These are phyloP conservation scores for Yamadazyma mexicana DNA, from an alignment of 1,139 yeast genomes.

Conservation along the genomic window DNA sequence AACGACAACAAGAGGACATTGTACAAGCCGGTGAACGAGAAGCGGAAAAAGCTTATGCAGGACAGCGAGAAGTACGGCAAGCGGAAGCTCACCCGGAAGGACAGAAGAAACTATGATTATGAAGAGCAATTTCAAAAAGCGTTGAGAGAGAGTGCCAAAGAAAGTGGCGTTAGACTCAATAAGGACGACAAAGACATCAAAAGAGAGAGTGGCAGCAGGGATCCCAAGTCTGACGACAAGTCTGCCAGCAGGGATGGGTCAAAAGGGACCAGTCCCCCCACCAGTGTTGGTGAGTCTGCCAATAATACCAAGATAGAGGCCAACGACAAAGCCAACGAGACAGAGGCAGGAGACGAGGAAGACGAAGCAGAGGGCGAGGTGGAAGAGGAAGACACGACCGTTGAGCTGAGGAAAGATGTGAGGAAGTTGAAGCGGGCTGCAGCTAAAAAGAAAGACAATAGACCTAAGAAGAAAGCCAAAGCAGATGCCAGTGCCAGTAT, in stretches of 20 bases:
- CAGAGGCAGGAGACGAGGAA: constrained; percentile 12
- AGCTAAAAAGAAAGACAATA: constrained; percentile 16
- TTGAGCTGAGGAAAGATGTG: constrained; percentile 14
- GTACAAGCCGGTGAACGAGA: constrained; percentile 49
- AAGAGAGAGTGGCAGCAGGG: constrained; percentile 7
- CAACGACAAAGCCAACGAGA: constrained; percentile 9
- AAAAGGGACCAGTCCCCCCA: not conserved
- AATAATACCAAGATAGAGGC: too few relatives aligned
- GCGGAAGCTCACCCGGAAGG: constrained; percentile 27
- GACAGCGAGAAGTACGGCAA: constrained; percentile 51
- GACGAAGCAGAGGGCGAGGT: constrained; percentile 18
- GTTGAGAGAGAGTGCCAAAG: constrained; percentile 66
- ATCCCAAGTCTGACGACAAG: constrained; percentile 8
- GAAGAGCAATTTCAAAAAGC: constrained; percentile 71
- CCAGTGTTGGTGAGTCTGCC: not conserved
- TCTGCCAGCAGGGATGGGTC: not conserved
- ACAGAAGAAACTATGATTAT: constrained; percentile 47
- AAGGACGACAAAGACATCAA: constrained; percentile 19
- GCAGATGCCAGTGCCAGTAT: constrained; percentile 10
- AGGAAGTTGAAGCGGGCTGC: constrained; percentile 16
- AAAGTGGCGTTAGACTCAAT: constrained; percentile 26
- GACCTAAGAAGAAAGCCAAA: constrained; percentile 16
- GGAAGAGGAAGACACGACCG: constrained; percentile 13
- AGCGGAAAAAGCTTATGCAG: constrained; percentile 50
- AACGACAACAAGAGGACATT: constrained; percentile 41